Conservation (phyloP, 345 rosid genomes). For the Mercurialis annua region DNA sequence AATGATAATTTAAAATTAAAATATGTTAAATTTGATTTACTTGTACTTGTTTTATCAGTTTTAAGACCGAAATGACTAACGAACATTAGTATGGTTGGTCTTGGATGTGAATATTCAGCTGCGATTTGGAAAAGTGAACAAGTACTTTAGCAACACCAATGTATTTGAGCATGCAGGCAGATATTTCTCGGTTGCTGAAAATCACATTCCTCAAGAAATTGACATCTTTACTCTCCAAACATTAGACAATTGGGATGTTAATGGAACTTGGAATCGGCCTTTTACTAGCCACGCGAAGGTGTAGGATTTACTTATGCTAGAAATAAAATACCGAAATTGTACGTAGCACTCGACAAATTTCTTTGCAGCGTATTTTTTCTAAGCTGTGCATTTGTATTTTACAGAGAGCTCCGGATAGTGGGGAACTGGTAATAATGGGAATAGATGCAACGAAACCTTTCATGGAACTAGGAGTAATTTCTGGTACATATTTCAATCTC, state of each 20-base stretch:
- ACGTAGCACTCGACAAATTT: no score
- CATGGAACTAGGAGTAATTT: constrained; percentile 38
- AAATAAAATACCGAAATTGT: neutral
- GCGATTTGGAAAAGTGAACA: constrained; percentile 34
- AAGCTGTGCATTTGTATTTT: neutral
- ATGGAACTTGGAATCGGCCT: constrained; percentile 40
- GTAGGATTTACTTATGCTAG: neutral
- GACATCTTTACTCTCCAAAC: constrained; percentile 31
- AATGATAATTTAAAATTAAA: no score
- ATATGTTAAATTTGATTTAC: no score
- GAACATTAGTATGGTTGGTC: neutral
- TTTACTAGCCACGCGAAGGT: constrained; percentile 49
- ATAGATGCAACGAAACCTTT: constrained; percentile 35
- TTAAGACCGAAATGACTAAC: neutral
- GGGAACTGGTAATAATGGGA: constrained; percentile 45
- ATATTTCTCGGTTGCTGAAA: constrained; percentile 33
- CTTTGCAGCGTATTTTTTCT: no score
- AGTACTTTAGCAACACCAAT: constrained; percentile 31
- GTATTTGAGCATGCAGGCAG: constrained; percentile 38
- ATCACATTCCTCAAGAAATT: constrained; percentile 36
- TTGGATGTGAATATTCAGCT: constrained; percentile 16
- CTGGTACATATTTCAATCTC: constrained; percentile 27
- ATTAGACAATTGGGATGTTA: constrained; percentile 33
- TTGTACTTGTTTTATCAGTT: no score
- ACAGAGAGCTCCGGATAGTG: constrained; percentile 40